Percentiles rank a stretch among this genome's conserved stretches.
Evolutionary conservation across 1,284 basidiomycete genomes (phyloP).

Genomic region (Cutaneotrichosporon sp.): DNA sequence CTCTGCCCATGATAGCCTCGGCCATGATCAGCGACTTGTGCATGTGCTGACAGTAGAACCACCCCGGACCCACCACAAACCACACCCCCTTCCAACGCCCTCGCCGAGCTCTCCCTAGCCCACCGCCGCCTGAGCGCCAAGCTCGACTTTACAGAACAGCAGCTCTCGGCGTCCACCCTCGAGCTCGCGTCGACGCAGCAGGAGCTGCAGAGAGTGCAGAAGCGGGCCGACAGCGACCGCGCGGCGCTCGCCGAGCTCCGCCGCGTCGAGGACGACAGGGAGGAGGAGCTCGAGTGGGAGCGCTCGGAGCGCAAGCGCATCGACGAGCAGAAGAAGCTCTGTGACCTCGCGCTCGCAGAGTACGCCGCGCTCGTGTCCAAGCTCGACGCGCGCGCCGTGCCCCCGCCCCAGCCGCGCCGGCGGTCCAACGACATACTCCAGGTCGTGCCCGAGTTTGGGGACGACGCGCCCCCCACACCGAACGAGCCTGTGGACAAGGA

Average conservation of each 20-base stretch:
- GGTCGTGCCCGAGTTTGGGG: slow-evolving; percentile 16
- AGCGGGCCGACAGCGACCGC: slow-evolving; percentile 58
- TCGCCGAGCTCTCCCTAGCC: slow-evolving; percentile 52
- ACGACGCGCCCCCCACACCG: background rate
- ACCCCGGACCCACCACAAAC: slow-evolving; percentile 38
- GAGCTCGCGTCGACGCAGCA: slow-evolving; percentile 56
- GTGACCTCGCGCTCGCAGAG: slow-evolving; percentile 49
- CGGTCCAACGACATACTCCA: slow-evolving; percentile 27
- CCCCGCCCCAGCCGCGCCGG: slow-evolving; percentile 32
- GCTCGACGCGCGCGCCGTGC: slow-evolving; percentile 44
- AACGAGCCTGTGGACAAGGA: slow-evolving; percentile 5
- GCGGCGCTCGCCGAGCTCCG: slow-evolving; percentile 38
- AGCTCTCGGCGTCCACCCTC: slow-evolving; percentile 37
- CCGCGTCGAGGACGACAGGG: slow-evolving; percentile 62
- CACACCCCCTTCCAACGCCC: slow-evolving; percentile 38
- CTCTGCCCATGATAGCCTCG: too few relatives aligned
- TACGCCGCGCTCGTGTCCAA: slow-evolving; percentile 43
- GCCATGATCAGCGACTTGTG: background rate
- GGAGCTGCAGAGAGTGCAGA: slow-evolving; percentile 62
- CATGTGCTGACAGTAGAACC: slow-evolving; percentile 21
- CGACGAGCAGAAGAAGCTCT: slow-evolving; percentile 51
- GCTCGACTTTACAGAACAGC: slow-evolving; percentile 47
- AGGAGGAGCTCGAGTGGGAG: slow-evolving; percentile 57
- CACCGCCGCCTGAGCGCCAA: slow-evolving; percentile 52
- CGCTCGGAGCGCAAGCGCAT: slow-evolving; percentile 40